These are phyloP conservation scores for Ascochyta koolunga DNA, from an alignment of 2,329 filamentous ascomycete species.

Conservation along the genomic window DNA sequence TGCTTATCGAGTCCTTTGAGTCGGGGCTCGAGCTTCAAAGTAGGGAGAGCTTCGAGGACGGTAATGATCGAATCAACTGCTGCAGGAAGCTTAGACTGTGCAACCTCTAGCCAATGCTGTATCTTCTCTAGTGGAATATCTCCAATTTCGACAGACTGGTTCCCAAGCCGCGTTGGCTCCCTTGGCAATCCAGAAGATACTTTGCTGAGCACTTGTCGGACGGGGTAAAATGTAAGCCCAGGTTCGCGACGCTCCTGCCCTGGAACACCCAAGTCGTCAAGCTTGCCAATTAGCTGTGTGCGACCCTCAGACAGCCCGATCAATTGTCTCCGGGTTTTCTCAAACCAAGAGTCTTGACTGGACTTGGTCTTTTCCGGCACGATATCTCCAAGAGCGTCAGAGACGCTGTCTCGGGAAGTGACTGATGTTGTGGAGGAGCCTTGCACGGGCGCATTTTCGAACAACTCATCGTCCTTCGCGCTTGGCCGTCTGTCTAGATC, in stretches of 20 bases:
- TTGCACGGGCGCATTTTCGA: constrained; percentile 31
- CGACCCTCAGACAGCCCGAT: constrained; percentile 29
- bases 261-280: constrained; percentile 34
- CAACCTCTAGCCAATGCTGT: constrained; percentile 26
- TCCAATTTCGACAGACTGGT: constrained; percentile 24
- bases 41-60: background rate
- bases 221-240: constrained; percentile 7
- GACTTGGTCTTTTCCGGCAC: constrained; percentile 10
- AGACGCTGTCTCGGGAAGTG: background rate
- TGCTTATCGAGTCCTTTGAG: background rate
- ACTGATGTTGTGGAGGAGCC: constrained; percentile 9
- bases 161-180: constrained; percentile 18
- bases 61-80: constrained; percentile 24
- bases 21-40: background rate
- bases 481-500: constrained; percentile 35
- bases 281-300: constrained; percentile 30
- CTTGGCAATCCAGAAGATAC: constrained; percentile 13
- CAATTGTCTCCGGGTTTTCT: constrained; percentile 27
- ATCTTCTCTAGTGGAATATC: constrained; percentile 9
- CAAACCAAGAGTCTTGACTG: constrained; percentile 26
- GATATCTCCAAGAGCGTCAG: constrained; percentile 7
- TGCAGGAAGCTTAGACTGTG: constrained; percentile 23
- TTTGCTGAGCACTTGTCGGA: constrained; percentile 20
- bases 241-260: constrained; percentile 17
- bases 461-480: constrained; percentile 32